Evolutionary conservation across 2,329 filamentous ascomycete genomes (phyloP).

Genomic region (Diplodia seriata): DNA sequence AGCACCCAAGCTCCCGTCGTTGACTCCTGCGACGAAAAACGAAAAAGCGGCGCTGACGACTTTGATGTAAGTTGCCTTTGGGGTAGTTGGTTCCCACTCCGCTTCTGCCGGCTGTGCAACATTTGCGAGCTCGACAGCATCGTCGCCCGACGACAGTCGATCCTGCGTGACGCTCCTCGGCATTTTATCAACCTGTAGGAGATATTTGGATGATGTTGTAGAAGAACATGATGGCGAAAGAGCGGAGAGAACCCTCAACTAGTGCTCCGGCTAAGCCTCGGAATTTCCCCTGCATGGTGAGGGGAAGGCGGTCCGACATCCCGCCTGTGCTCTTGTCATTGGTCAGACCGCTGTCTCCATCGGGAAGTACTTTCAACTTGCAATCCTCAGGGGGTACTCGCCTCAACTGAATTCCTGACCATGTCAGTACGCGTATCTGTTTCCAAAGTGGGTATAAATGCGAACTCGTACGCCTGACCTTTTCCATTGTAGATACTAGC

Average conservation of each 20-base stretch:
- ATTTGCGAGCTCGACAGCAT: constrained; percentile 3
- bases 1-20: constrained; percentile 69
- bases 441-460: too few species aligned
- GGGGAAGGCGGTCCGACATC: background rate
- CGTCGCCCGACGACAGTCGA: background rate
- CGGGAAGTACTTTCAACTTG: constrained; percentile 14
- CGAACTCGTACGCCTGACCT: background rate
- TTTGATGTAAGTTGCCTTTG: constrained; percentile 49
- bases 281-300: background rate
- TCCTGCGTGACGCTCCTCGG: background rate
- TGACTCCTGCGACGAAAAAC: constrained; percentile 70
- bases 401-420: background rate
- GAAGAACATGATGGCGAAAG: background rate
- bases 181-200: too few species aligned
- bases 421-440: background rate
- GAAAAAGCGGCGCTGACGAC: constrained; percentile 64
- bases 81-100: background rate
- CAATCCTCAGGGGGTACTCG: background rate
- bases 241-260: background rate
- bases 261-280: background rate
- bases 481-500: background rate
- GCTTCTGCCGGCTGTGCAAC: background rate
- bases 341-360: background rate
- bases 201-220: background rate
- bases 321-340: background rate